These are phyloP conservation scores for Didymella glomerata DNA, from an alignment of 2,329 filamentous ascomycete genomes.

Conservation along the genomic window DNA sequence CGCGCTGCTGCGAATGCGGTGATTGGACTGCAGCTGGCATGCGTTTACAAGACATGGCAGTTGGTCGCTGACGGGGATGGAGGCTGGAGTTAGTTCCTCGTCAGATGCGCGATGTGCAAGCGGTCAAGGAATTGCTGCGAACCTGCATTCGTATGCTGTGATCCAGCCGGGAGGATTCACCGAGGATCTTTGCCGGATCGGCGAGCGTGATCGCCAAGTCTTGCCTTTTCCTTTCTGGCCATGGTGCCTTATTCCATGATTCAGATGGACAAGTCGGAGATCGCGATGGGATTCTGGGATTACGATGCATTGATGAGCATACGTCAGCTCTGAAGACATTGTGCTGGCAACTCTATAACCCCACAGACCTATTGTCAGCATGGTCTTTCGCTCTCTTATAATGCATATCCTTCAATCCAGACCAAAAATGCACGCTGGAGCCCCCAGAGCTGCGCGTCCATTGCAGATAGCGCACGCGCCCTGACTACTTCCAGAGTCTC, in stretches of 20 bases:
- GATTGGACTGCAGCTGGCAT: neutral
- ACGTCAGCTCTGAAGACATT: neutral
- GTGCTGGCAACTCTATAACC: neutral
- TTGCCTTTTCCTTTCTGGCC: neutral
- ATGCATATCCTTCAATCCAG: neutral
- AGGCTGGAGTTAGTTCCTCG: neutral
- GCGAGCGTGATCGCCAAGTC: constrained; percentile 6
- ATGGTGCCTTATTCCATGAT: neutral
- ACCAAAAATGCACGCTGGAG: too few species aligned
- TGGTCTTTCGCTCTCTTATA: neutral
- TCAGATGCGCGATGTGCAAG: neutral
- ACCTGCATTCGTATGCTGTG: neutral
- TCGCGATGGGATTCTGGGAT: neutral
- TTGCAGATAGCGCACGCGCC: too few species aligned
- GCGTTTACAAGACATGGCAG: neutral
- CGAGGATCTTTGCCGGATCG: neutral
- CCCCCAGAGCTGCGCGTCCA: too few species aligned
- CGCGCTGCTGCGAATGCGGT: neutral
- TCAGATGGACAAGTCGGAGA: neutral
- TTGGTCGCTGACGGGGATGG: neutral
- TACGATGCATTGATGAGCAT: neutral
- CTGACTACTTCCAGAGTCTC: too few species aligned
- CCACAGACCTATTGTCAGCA: neutral
- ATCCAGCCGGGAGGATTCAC: neutral
- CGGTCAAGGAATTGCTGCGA: neutral